A percentile compares a stretch with the other conserved stretches of the same genome.
phyloP scores from a whole-genome alignment of 2,329 filamentous ascomycete species.

The Sclerotinia subarctica region DNA sequence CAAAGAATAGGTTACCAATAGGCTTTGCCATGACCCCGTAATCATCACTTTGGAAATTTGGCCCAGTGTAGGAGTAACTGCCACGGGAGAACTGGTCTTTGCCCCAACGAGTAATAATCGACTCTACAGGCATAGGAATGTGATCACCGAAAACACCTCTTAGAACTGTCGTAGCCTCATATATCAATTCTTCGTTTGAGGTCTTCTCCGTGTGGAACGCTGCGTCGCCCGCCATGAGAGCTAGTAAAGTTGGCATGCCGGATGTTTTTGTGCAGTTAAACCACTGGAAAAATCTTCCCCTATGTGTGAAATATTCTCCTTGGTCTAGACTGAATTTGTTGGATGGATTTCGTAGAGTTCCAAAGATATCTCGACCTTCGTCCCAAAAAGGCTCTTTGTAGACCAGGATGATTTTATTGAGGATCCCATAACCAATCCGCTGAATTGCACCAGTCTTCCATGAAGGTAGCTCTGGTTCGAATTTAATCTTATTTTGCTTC shows the following conservation, averaged over 20 bases:
- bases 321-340: slow-evolving; percentile 70
- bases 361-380: slow-evolving; percentile 84
- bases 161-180: slow-evolving; percentile 76
- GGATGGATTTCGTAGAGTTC: slow-evolving; percentile 73
- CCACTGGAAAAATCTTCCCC: slow-evolving; percentile 96
- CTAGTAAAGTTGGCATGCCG: slow-evolving; percentile 82
- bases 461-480: slow-evolving; percentile 82
- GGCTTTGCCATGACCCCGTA: slow-evolving; percentile 87
- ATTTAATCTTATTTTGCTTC: slow-evolving; percentile 77
- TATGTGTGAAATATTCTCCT: slow-evolving; percentile 70
- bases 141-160: slow-evolving; percentile 67
- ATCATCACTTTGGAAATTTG: slow-evolving; percentile 77
- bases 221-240: slow-evolving; percentile 92
- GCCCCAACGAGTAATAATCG: slow-evolving; percentile 89
- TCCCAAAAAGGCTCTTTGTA: slow-evolving; percentile 94
- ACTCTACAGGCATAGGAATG: slow-evolving; percentile 77
- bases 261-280: slow-evolving; percentile 93
- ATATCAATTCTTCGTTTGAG: slow-evolving; percentile 70
- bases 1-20: slow-evolving; percentile 88
- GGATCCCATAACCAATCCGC: slow-evolving; percentile 83
- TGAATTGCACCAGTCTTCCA: slow-evolving; percentile 81
- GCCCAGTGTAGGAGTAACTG: slow-evolving; percentile 91
- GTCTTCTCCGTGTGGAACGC: slow-evolving; percentile 82
- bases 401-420: slow-evolving; percentile 93
- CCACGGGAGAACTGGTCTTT: slow-evolving; percentile 88